phyloP scores from a whole-genome alignment of 306 rosid genomes.

The Vigna radiata region DNA sequence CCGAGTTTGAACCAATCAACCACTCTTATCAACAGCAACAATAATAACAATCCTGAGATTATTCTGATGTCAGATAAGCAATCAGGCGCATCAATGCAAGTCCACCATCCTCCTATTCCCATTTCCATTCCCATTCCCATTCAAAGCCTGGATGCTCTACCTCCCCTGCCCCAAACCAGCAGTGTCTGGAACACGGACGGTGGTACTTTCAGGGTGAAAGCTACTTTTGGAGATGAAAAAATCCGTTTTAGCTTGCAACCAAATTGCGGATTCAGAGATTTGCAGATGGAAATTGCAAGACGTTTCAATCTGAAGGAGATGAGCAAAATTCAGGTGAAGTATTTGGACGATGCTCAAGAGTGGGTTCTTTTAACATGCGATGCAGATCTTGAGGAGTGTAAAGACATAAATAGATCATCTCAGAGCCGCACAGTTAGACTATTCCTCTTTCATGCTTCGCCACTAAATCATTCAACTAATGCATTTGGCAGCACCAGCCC shows the following conservation, averaged over 20 bases:
- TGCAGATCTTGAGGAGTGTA: slow-evolving; percentile 25
- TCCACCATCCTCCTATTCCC: neutral
- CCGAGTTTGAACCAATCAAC: neutral
- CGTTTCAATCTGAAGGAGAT: slow-evolving; percentile 25
- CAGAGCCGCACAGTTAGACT: slow-evolving; percentile 19
- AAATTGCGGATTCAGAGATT: slow-evolving; percentile 6
- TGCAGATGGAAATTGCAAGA: slow-evolving; percentile 26
- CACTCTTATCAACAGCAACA: neutral
- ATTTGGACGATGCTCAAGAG: slow-evolving; percentile 19
- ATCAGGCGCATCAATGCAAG: slow-evolving; percentile 1
- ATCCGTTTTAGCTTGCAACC: slow-evolving; percentile 25
- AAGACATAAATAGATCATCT: slow-evolving; percentile 19
- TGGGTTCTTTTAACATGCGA: slow-evolving; percentile 20
- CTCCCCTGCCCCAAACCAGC: slow-evolving; percentile 20
- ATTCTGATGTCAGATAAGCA: neutral
- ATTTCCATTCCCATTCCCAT: neutral
- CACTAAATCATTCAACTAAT: neutral
- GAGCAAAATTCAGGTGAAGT: slow-evolving; percentile 1
- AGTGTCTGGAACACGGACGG: neutral
- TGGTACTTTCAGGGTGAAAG: slow-evolving; percentile 11
- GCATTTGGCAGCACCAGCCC: neutral
- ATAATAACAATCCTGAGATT: neutral
- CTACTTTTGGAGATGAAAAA: slow-evolving; percentile 29
- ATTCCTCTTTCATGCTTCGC: slow-evolving; percentile 21
- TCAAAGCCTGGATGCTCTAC: slow-evolving; percentile 7